Evolutionary conservation across 345 rosid genomes (phyloP).

Genomic region (Gossypium turneri): DNA sequence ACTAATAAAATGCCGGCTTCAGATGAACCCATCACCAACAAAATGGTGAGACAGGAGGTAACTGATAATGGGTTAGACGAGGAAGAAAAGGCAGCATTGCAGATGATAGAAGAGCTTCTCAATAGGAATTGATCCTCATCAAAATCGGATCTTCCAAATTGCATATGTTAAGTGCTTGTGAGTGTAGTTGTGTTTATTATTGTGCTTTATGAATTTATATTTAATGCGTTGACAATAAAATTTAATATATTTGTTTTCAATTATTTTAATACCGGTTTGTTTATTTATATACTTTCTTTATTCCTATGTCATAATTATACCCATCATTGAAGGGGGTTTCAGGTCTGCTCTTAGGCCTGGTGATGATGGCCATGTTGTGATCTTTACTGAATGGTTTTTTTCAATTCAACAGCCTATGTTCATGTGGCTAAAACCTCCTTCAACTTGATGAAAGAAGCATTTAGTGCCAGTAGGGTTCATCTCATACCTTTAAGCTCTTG

Average conservation of each 20-base stretch:
- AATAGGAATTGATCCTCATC: conserved; percentile 44
- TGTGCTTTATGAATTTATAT: no score
- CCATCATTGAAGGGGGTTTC: not conserved
- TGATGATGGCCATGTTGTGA: not conserved
- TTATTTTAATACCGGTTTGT: no score
- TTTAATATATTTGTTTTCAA: no score
- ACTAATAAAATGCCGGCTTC: conserved; percentile 2
- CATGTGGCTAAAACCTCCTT: not conserved
- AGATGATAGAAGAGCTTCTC: conserved; percentile 95
- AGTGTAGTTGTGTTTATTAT: no score
- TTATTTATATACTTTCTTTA: no score
- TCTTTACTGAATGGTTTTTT: not conserved
- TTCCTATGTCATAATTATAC: not conserved
- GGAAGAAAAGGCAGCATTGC: conserved; percentile 71
- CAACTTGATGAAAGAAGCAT: conserved; percentile 1
- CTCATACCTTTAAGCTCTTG: not conserved
- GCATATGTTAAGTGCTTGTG: no score
- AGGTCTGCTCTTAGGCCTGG: not conserved
- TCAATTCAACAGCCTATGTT: not conserved
- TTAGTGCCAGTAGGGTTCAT: not conserved
- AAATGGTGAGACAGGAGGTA: conserved; percentile 9
- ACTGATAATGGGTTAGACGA: conserved; percentile 40
- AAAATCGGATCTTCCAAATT: not conserved
- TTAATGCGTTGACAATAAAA: no score
- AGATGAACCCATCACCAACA: not conserved